Percentiles rank a stretch among this genome's conserved stretches.
phyloP scores from a whole-genome alignment of 2,329 filamentous ascomycete species.

The Akanthomyces uredinophilus region DNA sequence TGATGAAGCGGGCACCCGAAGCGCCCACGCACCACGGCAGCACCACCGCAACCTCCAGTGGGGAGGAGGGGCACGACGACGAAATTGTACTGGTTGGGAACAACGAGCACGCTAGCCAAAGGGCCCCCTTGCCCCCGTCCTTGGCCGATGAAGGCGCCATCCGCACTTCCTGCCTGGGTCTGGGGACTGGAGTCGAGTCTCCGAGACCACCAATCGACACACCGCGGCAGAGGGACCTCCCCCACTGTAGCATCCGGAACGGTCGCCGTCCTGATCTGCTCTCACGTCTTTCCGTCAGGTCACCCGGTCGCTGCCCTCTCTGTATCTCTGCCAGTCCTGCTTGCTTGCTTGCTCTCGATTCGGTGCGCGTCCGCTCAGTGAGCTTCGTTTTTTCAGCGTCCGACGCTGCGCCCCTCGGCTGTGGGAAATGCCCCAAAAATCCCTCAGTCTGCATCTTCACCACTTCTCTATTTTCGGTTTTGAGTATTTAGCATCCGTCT shows the following conservation, averaged over 20 bases:
- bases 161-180: background rate
- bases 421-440: background rate
- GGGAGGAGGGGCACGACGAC: background rate
- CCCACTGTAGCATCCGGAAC: conserved; percentile 25
- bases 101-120: conserved; percentile 2
- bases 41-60: background rate
- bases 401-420: background rate
- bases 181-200: background rate
- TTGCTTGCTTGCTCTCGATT: background rate
- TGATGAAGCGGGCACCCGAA: conserved; percentile 2
- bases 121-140: background rate
- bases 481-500: background rate
- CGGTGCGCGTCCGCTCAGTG: background rate
- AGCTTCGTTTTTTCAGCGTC: background rate
- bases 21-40: too few relatives aligned
- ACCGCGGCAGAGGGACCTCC: conserved; percentile 7
- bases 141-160: conserved; percentile 1
- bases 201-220: conserved; percentile 20
- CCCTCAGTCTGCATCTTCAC: background rate
- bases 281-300: background rate
- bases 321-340: background rate
- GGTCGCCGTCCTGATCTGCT: conserved; percentile 23
- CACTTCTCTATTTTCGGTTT: background rate
- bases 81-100: background rate
- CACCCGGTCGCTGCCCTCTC: background rate